Evolutionary conservation across 2,329 filamentous ascomycete genomes (phyloP).

Genomic region (Aspergillus sp.): DNA sequence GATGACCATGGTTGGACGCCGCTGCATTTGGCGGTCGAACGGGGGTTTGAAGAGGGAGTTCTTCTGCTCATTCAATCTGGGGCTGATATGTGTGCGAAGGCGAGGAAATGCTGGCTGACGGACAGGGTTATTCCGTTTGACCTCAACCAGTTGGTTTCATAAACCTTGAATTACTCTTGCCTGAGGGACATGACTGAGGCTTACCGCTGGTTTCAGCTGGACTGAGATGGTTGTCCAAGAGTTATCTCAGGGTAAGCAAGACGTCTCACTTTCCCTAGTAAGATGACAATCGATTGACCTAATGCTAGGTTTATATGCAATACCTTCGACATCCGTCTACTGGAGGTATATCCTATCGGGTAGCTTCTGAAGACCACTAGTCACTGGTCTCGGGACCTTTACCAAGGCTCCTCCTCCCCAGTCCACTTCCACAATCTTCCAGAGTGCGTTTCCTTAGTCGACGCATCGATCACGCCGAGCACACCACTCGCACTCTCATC

Average conservation of each 20-base stretch:
- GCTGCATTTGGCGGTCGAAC: constrained; percentile 31
- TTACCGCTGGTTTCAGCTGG: not conserved
- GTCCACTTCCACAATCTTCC: constrained; percentile 29
- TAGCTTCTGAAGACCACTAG: not conserved
- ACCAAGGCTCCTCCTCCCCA: constrained; percentile 29
- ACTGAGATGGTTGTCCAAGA: not conserved
- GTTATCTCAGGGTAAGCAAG: not conserved
- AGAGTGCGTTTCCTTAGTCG: constrained; percentile 18
- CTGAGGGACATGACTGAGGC: not conserved
- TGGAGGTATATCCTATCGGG: not conserved
- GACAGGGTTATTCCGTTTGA: constrained; percentile 7
- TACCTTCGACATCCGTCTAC: not conserved
- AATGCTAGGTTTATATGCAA: not conserved
- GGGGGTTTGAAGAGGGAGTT: constrained; percentile 27
- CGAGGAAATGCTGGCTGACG: constrained; percentile 1
- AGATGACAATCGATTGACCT: not conserved
- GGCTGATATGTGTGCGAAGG: constrained; percentile 28
- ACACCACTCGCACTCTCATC: constrained; percentile 27
- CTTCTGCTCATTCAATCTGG: constrained; percentile 26
- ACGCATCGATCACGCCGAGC: constrained; percentile 25
- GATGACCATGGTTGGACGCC: constrained; percentile 27
- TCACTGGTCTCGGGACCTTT: not conserved
- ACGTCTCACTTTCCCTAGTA: not conserved
- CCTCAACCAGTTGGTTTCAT: not conserved
- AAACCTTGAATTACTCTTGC: not conserved